phyloP scores from a whole-genome alignment of 2,329 filamentous ascomycete species.

The Tolypocladium guangdongense region DNA sequence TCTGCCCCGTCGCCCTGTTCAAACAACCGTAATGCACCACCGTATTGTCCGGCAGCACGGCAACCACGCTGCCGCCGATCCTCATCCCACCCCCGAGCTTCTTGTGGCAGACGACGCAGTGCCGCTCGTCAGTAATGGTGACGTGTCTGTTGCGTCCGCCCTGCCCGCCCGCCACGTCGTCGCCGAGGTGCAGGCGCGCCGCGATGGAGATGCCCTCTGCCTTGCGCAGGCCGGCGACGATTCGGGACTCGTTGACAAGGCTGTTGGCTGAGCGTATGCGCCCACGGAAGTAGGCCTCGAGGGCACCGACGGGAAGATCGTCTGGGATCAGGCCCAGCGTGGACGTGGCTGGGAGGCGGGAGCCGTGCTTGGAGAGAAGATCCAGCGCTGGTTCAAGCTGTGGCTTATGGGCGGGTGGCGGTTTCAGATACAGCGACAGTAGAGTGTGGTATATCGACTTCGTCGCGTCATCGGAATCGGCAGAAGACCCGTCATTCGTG shows the following conservation, averaged over 20 bases:
- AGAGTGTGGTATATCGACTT: conserved; percentile 87
- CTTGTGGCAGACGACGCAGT: conserved; percentile 91
- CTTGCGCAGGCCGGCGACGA: conserved; percentile 66
- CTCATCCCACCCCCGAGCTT: conserved; percentile 75
- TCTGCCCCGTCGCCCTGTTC: conserved; percentile 32
- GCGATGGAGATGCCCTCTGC: conserved; percentile 72
- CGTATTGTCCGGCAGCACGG: conserved; percentile 73
- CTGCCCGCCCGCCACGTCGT: conserved; percentile 41
- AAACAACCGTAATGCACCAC: conserved; percentile 78
- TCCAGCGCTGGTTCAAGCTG: conserved; percentile 72
- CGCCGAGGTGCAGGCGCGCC: conserved; percentile 61
- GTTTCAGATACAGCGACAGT: conserved; percentile 78
- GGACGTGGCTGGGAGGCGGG: conserved; percentile 76
- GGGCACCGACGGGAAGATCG: conserved; percentile 61
- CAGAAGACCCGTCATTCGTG: conserved; percentile 20
- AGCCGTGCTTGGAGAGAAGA: conserved; percentile 85
- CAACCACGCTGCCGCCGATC: conserved; percentile 81
- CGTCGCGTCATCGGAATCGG: conserved; percentile 37
- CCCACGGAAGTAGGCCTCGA: conserved; percentile 86
- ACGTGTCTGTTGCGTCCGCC: conserved; percentile 54
- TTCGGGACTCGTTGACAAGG: conserved; percentile 66
- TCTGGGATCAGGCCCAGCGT: conserved; percentile 81
- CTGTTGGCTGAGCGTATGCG: conserved; percentile 81
- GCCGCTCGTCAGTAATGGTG: conserved; percentile 73
- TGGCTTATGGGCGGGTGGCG: conserved; percentile 59